Conservation (phyloP, 2,329 filamentous ascomycete genomes). For the Epichloe elymi region DNA sequence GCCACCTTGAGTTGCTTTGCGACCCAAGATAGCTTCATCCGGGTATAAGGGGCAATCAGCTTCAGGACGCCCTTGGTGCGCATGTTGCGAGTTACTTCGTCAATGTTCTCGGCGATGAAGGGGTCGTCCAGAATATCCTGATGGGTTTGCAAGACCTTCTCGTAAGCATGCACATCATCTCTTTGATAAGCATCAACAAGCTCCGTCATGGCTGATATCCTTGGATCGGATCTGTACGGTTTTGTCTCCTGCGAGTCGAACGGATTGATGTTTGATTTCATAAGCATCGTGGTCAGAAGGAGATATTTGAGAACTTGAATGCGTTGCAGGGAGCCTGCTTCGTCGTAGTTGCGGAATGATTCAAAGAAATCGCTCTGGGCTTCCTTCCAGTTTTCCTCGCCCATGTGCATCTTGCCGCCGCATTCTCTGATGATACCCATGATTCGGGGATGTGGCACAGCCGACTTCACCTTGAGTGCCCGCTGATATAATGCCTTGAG, state of each 20-base stretch:
- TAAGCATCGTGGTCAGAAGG: slow-evolving; percentile 92
- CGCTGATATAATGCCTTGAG: slow-evolving; percentile 86
- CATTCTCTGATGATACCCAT: slow-evolving; percentile 99
- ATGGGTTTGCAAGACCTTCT: slow-evolving; percentile 75
- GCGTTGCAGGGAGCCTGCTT: slow-evolving; percentile 87
- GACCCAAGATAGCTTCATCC: slow-evolving; percentile 80
- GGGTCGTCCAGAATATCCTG: slow-evolving; percentile 80
- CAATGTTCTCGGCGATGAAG: slow-evolving; percentile 98
- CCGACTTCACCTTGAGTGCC: slow-evolving; percentile 85
- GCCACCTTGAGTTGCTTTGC: slow-evolving; percentile 79
- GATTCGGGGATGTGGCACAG: slow-evolving; percentile 94
- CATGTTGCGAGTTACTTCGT: slow-evolving; percentile 97
- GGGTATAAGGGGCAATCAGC: slow-evolving; percentile 86
- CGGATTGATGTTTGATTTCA: slow-evolving; percentile 96
- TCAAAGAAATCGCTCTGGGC: slow-evolving; percentile 98
- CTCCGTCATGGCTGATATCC: slow-evolving; percentile 94
- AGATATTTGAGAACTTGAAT: slow-evolving; percentile 98
- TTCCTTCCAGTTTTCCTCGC: slow-evolving; percentile 97
- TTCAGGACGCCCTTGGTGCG: slow-evolving; percentile 90
- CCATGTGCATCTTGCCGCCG: slow-evolving; percentile 99
- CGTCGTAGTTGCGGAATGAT: slow-evolving; percentile 97
- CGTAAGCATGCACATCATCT: slow-evolving; percentile 86
- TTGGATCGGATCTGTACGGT: slow-evolving; percentile 89
- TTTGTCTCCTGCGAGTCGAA: slow-evolving; percentile 99
- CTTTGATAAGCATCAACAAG: slow-evolving; percentile 93